Evolutionary conservation across 768 basidiomycete species (phyloP).

Genomic region (Tulasnella sp.): DNA sequence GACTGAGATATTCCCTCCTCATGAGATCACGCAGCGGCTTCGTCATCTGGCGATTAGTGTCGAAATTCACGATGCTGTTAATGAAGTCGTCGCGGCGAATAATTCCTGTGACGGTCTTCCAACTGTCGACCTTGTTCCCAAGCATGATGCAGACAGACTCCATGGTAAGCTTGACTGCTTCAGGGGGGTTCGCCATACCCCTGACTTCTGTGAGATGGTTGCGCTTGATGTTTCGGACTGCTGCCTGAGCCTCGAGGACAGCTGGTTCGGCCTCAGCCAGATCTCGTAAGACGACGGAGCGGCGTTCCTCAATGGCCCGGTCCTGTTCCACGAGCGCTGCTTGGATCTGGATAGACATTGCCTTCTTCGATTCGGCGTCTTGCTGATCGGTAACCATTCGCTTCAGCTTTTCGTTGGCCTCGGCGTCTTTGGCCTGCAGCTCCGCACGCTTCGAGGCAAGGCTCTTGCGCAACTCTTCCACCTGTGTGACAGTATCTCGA

Average conservation of each 20-base stretch:
- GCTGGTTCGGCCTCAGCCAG: constrained; percentile 97
- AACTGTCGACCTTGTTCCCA: constrained; percentile 93
- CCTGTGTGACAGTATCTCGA: constrained; percentile 89
- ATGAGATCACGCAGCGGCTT: constrained; percentile 78
- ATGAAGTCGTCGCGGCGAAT: constrained; percentile 97
- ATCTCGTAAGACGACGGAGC: constrained; percentile 83
- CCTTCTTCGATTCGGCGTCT: constrained; percentile 96
- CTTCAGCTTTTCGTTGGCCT: constrained; percentile 94
- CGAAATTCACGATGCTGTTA: constrained; percentile 88
- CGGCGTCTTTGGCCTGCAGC: constrained; percentile 82
- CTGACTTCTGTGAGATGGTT: constrained; percentile 95
- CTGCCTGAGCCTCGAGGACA: constrained; percentile 85
- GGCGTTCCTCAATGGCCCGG: constrained; percentile 75
- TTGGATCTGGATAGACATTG: constrained; percentile 92
- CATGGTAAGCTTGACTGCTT: constrained; percentile 96
- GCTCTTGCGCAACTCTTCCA: constrained; percentile 91
- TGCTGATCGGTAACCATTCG: constrained; percentile 98
- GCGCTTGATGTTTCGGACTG: constrained; percentile 94
- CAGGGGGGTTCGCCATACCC: constrained; percentile 96
- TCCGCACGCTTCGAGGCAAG: constrained; percentile 89
- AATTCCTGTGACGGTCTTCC: constrained; percentile 91
- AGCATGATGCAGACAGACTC: constrained; percentile 95
- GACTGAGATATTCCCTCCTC: constrained; percentile 86
- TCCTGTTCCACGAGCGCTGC: constrained; percentile 89
- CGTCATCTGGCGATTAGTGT: constrained; percentile 85